Base-by-base conservation (phyloP, 2,329 filamentous ascomycete species). In the Curvularia sp. region DNA sequence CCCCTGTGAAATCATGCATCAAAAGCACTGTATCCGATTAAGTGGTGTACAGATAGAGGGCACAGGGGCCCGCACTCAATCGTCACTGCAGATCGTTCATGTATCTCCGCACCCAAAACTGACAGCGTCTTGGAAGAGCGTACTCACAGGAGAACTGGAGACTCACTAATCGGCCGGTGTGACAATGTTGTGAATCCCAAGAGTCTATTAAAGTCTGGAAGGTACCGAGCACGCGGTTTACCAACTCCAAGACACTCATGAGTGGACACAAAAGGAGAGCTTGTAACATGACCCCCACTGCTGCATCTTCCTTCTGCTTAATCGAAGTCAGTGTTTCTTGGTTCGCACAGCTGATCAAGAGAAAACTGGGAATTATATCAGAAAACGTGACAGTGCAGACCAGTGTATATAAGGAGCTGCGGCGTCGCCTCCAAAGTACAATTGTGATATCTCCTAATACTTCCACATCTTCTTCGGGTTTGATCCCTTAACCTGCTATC, bases 401-500 rank as follows among this genome's bases (percentile, higher is more conserved):
- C 39, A 20, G 41, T 35, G 42, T 20, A 39, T 60, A 67, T 66
- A 67, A 63, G 66, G 49, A 41, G 43, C 33, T 31, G 31, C 39
- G 26, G 31, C 7, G 44, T 44, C 18, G 46, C 28, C 30, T 50
- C 48, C 9, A 41, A 49, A 33, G 44, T 58, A 53, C 38, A 56
- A 44, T 44, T 41, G 41, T 33, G 39, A 63, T 38, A 49, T 18
- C 61, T 61, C 49, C 47, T 53, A 55, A 59, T 44, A 59, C 53
- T 58, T 51, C 26, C 47, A 6, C 15, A 48, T 41, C 30, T 49
- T 38, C 43, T 49, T 39, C 30, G 20, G 20, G 18, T 20, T 41
- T 6, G 18, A 18, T 35, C 20, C 31, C 10, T 39, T 30, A 44
- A 44, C 8, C 44, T 5, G 7, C 18, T 10, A 4, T 31, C 47